A percentile compares a stretch with the other conserved stretches of the same genome.
Evolutionary conservation across 148 eudicot species (phyloP).

Genomic region (Rhododendron griersonianum): DNA sequence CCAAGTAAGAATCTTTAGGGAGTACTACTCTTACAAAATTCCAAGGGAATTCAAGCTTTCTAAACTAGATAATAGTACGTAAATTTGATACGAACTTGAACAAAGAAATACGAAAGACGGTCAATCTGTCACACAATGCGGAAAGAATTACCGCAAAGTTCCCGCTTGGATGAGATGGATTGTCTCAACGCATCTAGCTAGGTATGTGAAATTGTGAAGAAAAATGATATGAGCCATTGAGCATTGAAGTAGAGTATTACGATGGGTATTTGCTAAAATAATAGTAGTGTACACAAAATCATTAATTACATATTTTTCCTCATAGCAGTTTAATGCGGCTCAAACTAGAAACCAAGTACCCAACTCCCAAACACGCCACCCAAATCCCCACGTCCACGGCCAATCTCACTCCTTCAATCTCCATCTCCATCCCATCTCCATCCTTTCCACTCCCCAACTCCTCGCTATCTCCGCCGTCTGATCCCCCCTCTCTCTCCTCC

Average conservation of each 20-base stretch:
- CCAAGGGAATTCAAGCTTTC: not conserved
- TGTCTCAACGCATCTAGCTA: not conserved
- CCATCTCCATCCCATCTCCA: not conserved
- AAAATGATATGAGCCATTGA: too few species aligned
- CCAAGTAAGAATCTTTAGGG: too few species aligned
- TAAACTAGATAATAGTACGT: not conserved
- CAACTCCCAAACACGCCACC: slow-evolving; percentile 61
- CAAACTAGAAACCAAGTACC: slow-evolving; percentile 45
- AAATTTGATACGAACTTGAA: not conserved
- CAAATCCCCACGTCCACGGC: slow-evolving; percentile 68
- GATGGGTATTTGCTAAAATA: not conserved
- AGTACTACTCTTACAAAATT: too few species aligned
- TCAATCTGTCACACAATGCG: too few species aligned
- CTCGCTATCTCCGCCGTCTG: slow-evolving; percentile 17
- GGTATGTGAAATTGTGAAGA: too few species aligned
- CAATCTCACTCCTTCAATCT: slow-evolving; percentile 42
- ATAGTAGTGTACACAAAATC: not conserved
- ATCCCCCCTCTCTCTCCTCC: not conserved
- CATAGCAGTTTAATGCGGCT: slow-evolving; percentile 19
- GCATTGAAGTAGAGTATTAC: not conserved
- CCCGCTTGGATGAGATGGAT: not conserved
- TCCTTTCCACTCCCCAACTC: not conserved
- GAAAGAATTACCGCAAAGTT: not conserved
- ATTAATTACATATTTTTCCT: not conserved
- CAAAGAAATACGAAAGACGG: too few species aligned